Evolutionary conservation across 345 rosid genomes (phyloP).

Genomic region (Corymbia maculata): DNA sequence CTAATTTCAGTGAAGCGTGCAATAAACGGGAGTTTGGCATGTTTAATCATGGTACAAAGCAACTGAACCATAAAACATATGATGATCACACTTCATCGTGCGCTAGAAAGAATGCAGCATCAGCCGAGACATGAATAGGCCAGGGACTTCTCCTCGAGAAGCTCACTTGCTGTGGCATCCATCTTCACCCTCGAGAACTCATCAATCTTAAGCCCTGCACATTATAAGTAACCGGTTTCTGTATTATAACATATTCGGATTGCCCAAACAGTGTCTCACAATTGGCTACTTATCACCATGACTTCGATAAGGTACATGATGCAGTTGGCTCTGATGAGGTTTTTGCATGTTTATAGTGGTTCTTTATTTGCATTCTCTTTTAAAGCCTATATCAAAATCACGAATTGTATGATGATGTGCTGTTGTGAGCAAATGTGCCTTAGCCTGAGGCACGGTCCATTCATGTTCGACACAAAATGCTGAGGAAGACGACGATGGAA

Average conservation of each 20-base stretch:
- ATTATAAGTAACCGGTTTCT: background rate
- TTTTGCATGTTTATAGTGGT: background rate
- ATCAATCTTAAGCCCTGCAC: conserved; percentile 48
- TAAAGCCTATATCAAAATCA: background rate
- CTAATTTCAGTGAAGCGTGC: background rate
- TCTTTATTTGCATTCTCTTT: background rate
- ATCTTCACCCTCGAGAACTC: conserved; percentile 62
- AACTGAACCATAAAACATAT: background rate
- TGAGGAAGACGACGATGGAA: background rate
- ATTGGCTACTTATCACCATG: background rate
- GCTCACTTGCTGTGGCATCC: conserved; percentile 73
- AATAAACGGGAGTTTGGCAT: background rate
- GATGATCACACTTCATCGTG: background rate
- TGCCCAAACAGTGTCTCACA: background rate
- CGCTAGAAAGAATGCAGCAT: background rate
- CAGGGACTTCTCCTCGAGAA: conserved; percentile 59
- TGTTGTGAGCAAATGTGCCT: background rate
- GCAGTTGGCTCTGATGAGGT: background rate
- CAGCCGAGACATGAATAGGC: conserved; percentile 42
- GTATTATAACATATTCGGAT: background rate
- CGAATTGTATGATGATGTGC: background rate
- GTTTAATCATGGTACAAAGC: background rate
- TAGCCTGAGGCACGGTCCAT: background rate
- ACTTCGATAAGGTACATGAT: background rate
- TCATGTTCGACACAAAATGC: background rate